A percentile compares a stretch with the other conserved stretches of the same genome.
Evolutionary conservation across 2,329 filamentous ascomycete species (phyloP).

Genomic region (Fusarium acutatum): DNA sequence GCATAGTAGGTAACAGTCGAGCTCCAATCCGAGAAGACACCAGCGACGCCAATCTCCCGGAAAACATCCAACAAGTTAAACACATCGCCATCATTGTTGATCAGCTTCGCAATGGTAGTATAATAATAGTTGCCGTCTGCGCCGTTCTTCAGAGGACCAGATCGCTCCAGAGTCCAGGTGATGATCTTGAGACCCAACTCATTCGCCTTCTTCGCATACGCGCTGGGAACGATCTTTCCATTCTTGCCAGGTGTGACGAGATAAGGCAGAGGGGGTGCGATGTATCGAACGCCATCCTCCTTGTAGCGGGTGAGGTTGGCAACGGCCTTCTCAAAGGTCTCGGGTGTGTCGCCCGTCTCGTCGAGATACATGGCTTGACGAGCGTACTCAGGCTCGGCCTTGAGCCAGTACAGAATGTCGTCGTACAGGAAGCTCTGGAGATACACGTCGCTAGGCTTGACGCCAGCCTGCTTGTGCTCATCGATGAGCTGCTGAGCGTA

Average conservation of each 20-base stretch:
- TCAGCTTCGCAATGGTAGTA: constrained; percentile 60
- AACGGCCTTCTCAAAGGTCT: constrained; percentile 62
- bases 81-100: constrained; percentile 71
- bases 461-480: constrained; percentile 62
- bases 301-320: constrained; percentile 65
- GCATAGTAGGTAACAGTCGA: constrained; percentile 76
- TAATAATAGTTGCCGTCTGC: constrained; percentile 64
- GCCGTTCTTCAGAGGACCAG: constrained; percentile 64
- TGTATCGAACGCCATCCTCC: constrained; percentile 65
- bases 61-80: constrained; percentile 73
- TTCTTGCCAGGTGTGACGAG: constrained; percentile 60
- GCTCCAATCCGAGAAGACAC: constrained; percentile 75
- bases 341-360: constrained; percentile 63
- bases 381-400: constrained; percentile 67
- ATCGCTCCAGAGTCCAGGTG: constrained; percentile 75
- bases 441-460: constrained; percentile 64
- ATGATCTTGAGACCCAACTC: constrained; percentile 70
- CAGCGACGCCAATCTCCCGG: constrained; percentile 66
- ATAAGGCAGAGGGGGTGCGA: constrained; percentile 71
- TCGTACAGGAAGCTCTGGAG: constrained; percentile 72
- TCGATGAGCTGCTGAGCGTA: constrained; percentile 73
- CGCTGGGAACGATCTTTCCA: constrained; percentile 67
- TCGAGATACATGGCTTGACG: constrained; percentile 72
- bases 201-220: constrained; percentile 69
- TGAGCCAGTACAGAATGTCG: constrained; percentile 73